phyloP scores from a whole-genome alignment of 2,329 filamentous ascomycete genomes.

The Didymella keratinophila region DNA sequence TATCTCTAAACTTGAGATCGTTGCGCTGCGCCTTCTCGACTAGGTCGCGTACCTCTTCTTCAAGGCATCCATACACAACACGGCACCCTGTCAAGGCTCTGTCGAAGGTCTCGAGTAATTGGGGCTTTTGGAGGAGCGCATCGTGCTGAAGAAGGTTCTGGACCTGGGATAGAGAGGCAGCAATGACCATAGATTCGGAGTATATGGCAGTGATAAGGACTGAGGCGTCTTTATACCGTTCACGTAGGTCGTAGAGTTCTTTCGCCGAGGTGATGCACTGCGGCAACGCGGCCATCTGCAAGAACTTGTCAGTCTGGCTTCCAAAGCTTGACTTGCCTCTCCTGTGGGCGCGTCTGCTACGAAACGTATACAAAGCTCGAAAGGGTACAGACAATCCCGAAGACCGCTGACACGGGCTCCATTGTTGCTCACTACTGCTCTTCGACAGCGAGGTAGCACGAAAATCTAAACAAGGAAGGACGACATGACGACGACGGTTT shows the following conservation, averaged over 20 bases:
- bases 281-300: slow-evolving; percentile 33
- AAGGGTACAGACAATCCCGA: slow-evolving; percentile 15
- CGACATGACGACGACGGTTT: slow-evolving; percentile 7
- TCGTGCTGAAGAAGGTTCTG: slow-evolving; percentile 41
- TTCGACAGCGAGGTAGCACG: slow-evolving; percentile 1
- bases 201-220: slow-evolving; percentile 45
- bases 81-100: slow-evolving; percentile 43
- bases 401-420: slow-evolving; percentile 19
- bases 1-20: slow-evolving; percentile 34
- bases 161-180: slow-evolving; percentile 44
- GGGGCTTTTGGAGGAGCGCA: slow-evolving; percentile 38
- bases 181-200: slow-evolving; percentile 45
- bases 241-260: slow-evolving; percentile 40
- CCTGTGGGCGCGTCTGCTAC: neutral
- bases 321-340: neutral
- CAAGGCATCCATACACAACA: slow-evolving; percentile 44
- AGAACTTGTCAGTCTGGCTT: neutral
- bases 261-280: slow-evolving; percentile 43
- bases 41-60: slow-evolving; percentile 43
- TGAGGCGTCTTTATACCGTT: slow-evolving; percentile 42
- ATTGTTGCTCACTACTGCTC: slow-evolving; percentile 5
- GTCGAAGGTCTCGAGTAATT: slow-evolving; percentile 44
- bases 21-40: slow-evolving; percentile 30
- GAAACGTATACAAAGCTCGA: neutral
- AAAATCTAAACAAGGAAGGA: neutral